Conservation (phyloP, 257 asterid species). For the Solanum commersonii region DNA sequence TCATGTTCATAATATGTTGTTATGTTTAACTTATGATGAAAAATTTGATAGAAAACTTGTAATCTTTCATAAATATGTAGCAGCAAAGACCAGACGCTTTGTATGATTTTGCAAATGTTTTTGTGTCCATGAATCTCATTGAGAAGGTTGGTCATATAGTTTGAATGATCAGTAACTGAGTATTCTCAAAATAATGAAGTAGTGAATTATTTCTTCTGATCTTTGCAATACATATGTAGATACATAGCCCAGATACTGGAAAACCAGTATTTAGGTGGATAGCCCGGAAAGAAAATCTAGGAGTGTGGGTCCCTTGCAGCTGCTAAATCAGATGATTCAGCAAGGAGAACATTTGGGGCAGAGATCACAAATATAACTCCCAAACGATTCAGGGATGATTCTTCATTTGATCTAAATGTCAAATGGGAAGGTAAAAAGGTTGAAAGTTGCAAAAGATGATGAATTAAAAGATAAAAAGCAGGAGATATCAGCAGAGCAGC, state of each 20-base stretch:
- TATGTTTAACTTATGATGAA: not conserved
- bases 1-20: slow-evolving; percentile 6
- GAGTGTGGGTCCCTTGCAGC: slow-evolving; percentile 19
- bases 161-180: too few species aligned
- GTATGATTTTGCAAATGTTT: slow-evolving; percentile 60
- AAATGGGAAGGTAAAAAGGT: slow-evolving; percentile 6
- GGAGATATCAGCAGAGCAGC: slow-evolving; percentile 13
- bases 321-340: slow-evolving; percentile 13
- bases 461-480: not conserved
- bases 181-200: too few species aligned
- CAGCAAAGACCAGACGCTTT: slow-evolving; percentile 61
- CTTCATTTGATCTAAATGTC: slow-evolving; percentile 13
- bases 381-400: slow-evolving; percentile 25
- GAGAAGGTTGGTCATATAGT: too few species aligned
- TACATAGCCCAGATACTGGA: slow-evolving; percentile 41
- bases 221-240: slow-evolving; percentile 10
- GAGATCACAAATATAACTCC: slow-evolving; percentile 37
- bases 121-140: too few species aligned
- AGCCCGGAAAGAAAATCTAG: slow-evolving; percentile 21
- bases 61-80: not conserved
- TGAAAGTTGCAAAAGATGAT: not conserved
- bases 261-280: slow-evolving; percentile 66
- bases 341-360: slow-evolving; percentile 45
- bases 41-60: not conserved
- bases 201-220: not conserved